Evolutionary conservation across 371 early-diverging fungal genomes (phyloP), one percentile per base, ranked within the genome.

Genomic region (Mortierella sp.): DNA sequence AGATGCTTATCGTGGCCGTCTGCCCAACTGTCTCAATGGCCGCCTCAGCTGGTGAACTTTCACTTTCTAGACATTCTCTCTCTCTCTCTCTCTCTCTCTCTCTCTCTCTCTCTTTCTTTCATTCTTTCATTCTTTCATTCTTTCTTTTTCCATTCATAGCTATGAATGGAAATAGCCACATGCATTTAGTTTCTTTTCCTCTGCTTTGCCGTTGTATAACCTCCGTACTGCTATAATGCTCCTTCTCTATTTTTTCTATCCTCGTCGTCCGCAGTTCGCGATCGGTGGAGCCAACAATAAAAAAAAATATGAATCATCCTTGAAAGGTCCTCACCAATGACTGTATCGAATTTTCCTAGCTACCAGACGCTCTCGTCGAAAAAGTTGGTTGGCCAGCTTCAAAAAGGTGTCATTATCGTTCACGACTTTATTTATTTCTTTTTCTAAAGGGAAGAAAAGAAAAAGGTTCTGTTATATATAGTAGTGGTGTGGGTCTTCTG

Each of bases 21-120:
- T 53, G 12, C 73, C 73, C 50, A 73, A 68, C 73, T 73, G 73
- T 43, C n/a, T 12, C 43, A 63, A 63, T 45, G 68, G 55, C 18
- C 37, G 63, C 19, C 55, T 21, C 19, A 53, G 26, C 26, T 23
- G 21, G 53, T 23, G 18, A 70, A 58, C 30, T 46, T 21, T 9
- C 1, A 14, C 18, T 53, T n/a, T n/a, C n/a, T n/a, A n/a, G n/a
- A n/a, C n/a, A n/a, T n/a, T n/a, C n/a, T n/a, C n/a, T 50, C 14
- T 53, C 48, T 5, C 21, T 25, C 30, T 1, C 57, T 23, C 0
- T 23, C 57, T 51, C 26, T 15, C 19, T 9, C 26, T 45, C 7
- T 56, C 44, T 18, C 44, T 56, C 56, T 43, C 55, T 28, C 43
- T 57, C 14, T 45, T 57, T 6, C 30, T 28, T 18, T 28, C 46